phyloP scores from a whole-genome alignment of 306 rosid species.

The Cucurbita maxima region DNA sequence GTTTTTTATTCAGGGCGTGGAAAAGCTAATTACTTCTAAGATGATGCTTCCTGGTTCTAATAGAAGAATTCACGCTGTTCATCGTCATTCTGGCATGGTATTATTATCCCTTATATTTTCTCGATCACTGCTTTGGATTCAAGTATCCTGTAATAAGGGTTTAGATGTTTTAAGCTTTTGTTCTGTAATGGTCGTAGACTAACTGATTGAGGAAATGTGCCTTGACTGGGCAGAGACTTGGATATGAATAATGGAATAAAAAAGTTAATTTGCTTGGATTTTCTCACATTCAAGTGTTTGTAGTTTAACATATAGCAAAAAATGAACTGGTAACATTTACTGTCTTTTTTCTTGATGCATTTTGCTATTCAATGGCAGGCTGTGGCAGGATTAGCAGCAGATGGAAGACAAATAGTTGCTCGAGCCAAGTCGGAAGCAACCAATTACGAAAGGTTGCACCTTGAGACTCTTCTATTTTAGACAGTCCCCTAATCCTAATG shows the following conservation, averaged over 20 bases:
- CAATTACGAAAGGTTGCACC: slow-evolving; percentile 64
- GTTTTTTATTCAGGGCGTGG: slow-evolving; percentile 55
- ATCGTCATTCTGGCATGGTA: slow-evolving; percentile 97
- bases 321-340: not conserved
- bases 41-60: slow-evolving; percentile 99
- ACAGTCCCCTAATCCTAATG: not conserved
- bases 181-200: not conserved
- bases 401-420: slow-evolving; percentile 51
- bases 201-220: not conserved
- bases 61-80: slow-evolving; percentile 83
- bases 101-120: not conserved
- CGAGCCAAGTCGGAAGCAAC: slow-evolving; percentile 75
- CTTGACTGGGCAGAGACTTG: not conserved
- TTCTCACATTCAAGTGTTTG: not conserved
- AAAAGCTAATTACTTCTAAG: slow-evolving; percentile 85
- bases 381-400: slow-evolving; percentile 64
- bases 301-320: not conserved
- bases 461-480: not conserved
- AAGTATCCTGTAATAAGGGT: not conserved
- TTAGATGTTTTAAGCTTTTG: not conserved
- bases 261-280: not conserved
- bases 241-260: not conserved
- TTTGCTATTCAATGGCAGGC: slow-evolving; percentile 37
- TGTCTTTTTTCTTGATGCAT: not conserved
- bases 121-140: not conserved